Evolutionary conservation across 1,284 basidiomycete species (phyloP).

Genomic region (Ganoderma lingzhi): DNA sequence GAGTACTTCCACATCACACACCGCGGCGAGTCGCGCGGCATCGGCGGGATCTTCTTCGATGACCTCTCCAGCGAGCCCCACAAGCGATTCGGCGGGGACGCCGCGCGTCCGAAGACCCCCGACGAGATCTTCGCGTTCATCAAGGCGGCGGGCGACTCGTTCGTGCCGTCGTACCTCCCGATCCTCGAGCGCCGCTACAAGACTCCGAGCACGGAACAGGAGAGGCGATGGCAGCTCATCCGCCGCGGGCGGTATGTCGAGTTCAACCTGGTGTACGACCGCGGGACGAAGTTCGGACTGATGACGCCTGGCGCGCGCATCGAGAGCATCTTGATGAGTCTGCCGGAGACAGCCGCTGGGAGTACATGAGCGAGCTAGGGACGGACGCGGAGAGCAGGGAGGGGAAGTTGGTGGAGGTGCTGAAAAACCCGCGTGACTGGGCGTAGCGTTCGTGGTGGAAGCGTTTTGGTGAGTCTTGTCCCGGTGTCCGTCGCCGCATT

Average conservation of each 20-base stretch:
- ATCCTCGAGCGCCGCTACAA: slow-evolving; percentile 71
- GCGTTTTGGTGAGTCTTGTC: neutral
- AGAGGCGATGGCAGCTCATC: slow-evolving; percentile 90
- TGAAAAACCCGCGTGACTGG: slow-evolving; percentile 81
- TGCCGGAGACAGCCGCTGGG: slow-evolving; percentile 95
- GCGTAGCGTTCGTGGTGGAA: slow-evolving; percentile 42
- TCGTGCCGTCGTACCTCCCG: slow-evolving; percentile 89
- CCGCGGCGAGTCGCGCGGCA: slow-evolving; percentile 85
- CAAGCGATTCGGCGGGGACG: slow-evolving; percentile 58
- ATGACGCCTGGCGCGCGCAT: slow-evolving; percentile 91
- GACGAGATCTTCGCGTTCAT: slow-evolving; percentile 84
- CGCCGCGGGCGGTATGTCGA: slow-evolving; percentile 93
- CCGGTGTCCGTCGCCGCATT: no score
- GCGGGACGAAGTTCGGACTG: slow-evolving; percentile 89
- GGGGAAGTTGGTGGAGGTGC: slow-evolving; percentile 69
- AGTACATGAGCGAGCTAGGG: slow-evolving; percentile 89
- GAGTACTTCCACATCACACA: slow-evolving; percentile 96
- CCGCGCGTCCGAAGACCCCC: slow-evolving; percentile 55
- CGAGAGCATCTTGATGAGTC: slow-evolving; percentile 78
- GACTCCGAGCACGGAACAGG: slow-evolving; percentile 66
- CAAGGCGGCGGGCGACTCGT: slow-evolving; percentile 74
- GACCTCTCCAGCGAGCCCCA: slow-evolving; percentile 77
- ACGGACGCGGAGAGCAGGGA: slow-evolving; percentile 75
- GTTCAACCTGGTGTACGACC: slow-evolving; percentile 93
- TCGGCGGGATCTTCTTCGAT: slow-evolving; percentile 98